These are phyloP conservation scores for Chaetomium tenue DNA, from an alignment of 495 filamentous ascomycete species.

Conservation along the genomic window DNA sequence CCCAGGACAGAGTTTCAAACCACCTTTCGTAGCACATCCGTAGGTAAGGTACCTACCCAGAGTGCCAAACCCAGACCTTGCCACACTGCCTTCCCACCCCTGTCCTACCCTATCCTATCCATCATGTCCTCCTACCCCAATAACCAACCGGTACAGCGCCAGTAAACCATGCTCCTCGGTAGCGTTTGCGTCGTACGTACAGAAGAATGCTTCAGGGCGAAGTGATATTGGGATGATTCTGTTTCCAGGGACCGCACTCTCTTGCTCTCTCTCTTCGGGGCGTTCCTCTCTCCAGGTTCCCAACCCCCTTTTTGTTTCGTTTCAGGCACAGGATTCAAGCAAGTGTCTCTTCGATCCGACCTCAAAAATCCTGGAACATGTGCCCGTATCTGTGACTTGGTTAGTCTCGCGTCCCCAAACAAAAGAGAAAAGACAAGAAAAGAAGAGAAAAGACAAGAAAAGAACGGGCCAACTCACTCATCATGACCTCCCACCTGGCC, in stretches of 20 bases:
- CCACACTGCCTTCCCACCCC: background rate
- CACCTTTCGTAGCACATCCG: no score
- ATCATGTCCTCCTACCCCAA: background rate
- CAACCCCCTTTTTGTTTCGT: no score
- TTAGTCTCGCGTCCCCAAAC: conserved; percentile 3
- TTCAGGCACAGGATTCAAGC: no score
- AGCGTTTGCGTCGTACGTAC: background rate
- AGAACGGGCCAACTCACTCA: conserved; percentile 65
- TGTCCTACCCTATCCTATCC: background rate
- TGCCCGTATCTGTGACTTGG: conserved; percentile 13
- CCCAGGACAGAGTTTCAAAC: background rate
- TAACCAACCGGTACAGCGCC: background rate
- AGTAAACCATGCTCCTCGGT: background rate
- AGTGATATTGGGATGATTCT: background rate
- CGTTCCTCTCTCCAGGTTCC: no score
- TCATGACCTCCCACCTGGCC: conserved; percentile 68
- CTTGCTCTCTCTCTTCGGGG: no score
- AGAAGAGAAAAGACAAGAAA: conserved; percentile 22
- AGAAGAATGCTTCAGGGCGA: background rate
- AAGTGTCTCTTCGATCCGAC: no score
- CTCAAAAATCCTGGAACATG: conserved; percentile 25
- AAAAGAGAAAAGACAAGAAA: background rate
- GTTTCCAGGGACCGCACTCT: no score
- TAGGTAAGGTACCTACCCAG: background rate
- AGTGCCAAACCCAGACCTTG: background rate